Evolutionary conservation across 306 rosid genomes (phyloP), one percentile per base, ranked within the genome.

Genomic region (Macrotyloma uniflorum): DNA sequence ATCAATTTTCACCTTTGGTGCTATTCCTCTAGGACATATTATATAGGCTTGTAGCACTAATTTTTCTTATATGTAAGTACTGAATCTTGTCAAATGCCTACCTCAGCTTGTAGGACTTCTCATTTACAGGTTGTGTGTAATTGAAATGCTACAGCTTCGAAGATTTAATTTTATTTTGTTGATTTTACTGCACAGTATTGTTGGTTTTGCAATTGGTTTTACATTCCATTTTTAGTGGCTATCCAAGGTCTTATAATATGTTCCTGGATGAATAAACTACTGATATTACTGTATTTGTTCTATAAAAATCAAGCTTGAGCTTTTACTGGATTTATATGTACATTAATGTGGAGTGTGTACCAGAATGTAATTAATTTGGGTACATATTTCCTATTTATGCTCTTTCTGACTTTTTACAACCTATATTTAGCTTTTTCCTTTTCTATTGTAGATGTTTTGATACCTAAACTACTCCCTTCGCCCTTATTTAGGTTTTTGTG

Each of bases 401-500:
- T 33, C 4, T 35, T 35, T 47, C 54, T 67, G 46, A 66, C 42
- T 54, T 33, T 20, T 5, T 71, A 12, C 51, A 20, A 55, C 62
- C 24, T 42, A 32, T 54, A 30, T 73, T 78, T 13, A 63, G 38
- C 61, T 16, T 40, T n/a, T 43, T 11, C 36, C 69, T 61, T 61
- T 42, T 20, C 46, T 14, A 71, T 61, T 53, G 43, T 19, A 0
- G 43, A 6, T 26, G 24, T 61, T 75, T 75, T 57, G 72, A 51
- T 36, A 7, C 74, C 70, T 68, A 50, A 76, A 57, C 24, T 22
- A 36, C 20, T n/a, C n/a, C 9, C 12, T 64, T 79, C 53, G 35
- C 38, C 36, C 51, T 69, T 15, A 46, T 80, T 22, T 83, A 95
- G 99, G 90, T 95, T 95, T 86, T 83, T 95, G 88, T 95, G 99